phyloP scores from a whole-genome alignment of 169 alveolate genomes.

The Perkinsus olseni region DNA sequence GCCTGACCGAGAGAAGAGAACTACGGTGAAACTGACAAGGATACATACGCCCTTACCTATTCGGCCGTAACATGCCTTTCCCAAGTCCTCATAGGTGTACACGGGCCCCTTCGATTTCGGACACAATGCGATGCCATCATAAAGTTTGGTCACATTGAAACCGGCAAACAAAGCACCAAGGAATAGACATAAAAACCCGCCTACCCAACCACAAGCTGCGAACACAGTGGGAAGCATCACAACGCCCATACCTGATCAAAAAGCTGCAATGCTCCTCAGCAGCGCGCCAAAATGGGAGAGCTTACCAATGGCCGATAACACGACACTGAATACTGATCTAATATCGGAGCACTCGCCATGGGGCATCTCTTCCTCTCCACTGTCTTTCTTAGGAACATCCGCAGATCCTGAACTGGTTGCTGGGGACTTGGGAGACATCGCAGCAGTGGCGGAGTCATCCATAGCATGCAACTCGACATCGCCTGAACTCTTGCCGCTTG shows the following conservation, averaged over 20 bases:
- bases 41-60: not conserved
- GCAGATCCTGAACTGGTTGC: not conserved
- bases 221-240: not conserved
- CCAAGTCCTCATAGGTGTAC: not conserved
- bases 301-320: not conserved
- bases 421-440: not conserved
- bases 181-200: not conserved
- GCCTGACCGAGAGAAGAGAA: not conserved
- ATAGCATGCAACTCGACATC: not conserved
- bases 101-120: not conserved
- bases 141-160: not conserved
- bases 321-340: not conserved
- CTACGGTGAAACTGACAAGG: not conserved
- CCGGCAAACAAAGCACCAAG: not conserved
- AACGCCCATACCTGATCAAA: not conserved
- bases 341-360: not conserved
- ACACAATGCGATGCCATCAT: not conserved
- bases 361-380: not conserved
- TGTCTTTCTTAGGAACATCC: not conserved
- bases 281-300: not conserved
- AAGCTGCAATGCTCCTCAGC: not conserved
- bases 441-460: not conserved
- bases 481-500: not conserved
- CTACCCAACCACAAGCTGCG: not conserved
- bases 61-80: not conserved